phyloP scores from a whole-genome alignment of 192 early-diverging fungal genomes.

The Entomortierella beljakovae region DNA sequence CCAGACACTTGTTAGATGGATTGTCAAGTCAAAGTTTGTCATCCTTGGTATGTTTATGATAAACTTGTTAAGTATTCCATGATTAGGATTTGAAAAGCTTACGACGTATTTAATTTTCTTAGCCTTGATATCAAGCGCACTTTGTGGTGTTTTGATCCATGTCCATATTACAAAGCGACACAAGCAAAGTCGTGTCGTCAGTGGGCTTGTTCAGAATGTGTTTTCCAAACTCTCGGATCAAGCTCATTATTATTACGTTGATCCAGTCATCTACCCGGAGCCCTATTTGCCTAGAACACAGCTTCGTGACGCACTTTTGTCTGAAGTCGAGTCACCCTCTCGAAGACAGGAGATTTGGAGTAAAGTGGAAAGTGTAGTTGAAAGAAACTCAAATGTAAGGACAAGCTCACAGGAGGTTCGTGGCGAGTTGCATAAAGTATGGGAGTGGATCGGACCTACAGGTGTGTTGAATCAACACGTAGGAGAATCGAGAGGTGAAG shows the following conservation, averaged over 20 bases:
- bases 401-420: constrained; percentile 66
- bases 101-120: not conserved
- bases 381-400: constrained; percentile 73
- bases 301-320: constrained; percentile 69
- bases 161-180: constrained; percentile 15
- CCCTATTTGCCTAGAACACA: constrained; percentile 53
- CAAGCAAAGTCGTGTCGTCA: constrained; percentile 26
- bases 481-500: not conserved
- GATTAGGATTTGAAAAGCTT: not conserved
- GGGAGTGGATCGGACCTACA: constrained; percentile 74
- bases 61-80: not conserved
- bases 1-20: constrained; percentile 38
- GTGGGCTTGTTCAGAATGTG: constrained; percentile 44
- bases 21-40: constrained; percentile 34
- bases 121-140: constrained; percentile 7
- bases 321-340: constrained; percentile 48
- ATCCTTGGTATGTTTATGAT: constrained; percentile 12
- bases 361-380: constrained; percentile 65
- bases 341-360: constrained; percentile 69
- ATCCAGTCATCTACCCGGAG: constrained; percentile 71
- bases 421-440: constrained; percentile 71
- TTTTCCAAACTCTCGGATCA: constrained; percentile 51
- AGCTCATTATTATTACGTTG: constrained; percentile 68
- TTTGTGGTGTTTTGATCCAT: constrained; percentile 12
- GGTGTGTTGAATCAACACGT: constrained; percentile 21